phyloP scores from a whole-genome alignment of 139 green algal species.

The Chlorella ohadii region DNA sequence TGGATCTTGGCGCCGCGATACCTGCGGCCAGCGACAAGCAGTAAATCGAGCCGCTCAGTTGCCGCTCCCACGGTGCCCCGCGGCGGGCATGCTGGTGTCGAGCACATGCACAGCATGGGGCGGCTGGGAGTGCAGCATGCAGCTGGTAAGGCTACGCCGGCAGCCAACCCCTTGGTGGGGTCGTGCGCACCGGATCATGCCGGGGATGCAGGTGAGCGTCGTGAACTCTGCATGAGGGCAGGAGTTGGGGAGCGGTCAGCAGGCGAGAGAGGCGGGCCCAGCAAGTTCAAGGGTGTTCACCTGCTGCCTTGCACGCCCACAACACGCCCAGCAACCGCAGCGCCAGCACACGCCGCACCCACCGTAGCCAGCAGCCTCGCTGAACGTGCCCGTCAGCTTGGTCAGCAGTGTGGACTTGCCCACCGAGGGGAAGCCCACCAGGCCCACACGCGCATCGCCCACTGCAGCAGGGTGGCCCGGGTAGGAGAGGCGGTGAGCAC shows the following conservation, averaged over 20 bases:
- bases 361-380: constrained; percentile 89
- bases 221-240: constrained; percentile 88
- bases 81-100: not conserved
- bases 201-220: constrained; percentile 95
- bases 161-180: too few species aligned
- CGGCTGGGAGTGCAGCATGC: not conserved
- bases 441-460: constrained; percentile 94
- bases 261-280: too few species aligned
- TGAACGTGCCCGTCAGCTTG: constrained; percentile 98
- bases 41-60: too few species aligned
- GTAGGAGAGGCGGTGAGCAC: not conserved
- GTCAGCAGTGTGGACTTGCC: constrained; percentile 98
- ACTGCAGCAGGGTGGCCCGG: constrained; percentile 47
- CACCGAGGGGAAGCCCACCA: constrained; percentile 97
- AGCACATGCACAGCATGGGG: not conserved
- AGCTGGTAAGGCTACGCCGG: not conserved
- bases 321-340: too few species aligned
- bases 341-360: not conserved
- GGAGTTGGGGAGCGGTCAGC: not conserved
- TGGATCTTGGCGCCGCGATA: constrained; percentile 93
- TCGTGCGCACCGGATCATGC: constrained; percentile 25
- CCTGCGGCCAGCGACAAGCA: constrained; percentile 45
- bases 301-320: too few species aligned
- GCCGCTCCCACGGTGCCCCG: too few species aligned
- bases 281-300: too few species aligned